phyloP scores from a whole-genome alignment of 1,139 yeast genomes.

The Pichia sp. region DNA sequence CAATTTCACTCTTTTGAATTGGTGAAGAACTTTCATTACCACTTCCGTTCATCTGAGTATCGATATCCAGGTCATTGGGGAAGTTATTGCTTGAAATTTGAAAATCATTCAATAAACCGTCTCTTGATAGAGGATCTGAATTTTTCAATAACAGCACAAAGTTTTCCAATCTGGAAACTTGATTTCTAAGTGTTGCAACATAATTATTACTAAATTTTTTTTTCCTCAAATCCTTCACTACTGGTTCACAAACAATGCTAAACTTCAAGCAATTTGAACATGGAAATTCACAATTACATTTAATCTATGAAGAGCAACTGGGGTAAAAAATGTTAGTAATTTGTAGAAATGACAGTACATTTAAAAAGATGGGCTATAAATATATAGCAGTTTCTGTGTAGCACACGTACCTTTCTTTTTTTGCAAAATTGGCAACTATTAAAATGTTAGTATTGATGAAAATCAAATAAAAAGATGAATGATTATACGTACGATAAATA shows the following conservation, averaged over 20 bases:
- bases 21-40: neutral
- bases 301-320: neutral
- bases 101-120: neutral
- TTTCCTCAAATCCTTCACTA: slow-evolving; percentile 4
- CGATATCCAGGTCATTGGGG: neutral
- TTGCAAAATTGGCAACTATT: slow-evolving; percentile 8
- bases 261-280: slow-evolving; percentile 10
- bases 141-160: slow-evolving; percentile 2
- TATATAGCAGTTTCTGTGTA: neutral
- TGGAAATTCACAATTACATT: slow-evolving; percentile 7
- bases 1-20: neutral
- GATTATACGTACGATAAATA: neutral
- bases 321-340: neutral
- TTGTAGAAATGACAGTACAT: neutral
- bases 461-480: neutral
- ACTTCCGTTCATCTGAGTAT: too few species aligned
- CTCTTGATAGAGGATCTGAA: neutral
- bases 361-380: too few species aligned
- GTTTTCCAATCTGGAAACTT: neutral
- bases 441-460: neutral
- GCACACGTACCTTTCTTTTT: slow-evolving; percentile 2
- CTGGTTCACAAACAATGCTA: slow-evolving; percentile 6
- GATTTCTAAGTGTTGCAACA: slow-evolving; percentile 1
- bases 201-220: slow-evolving; percentile 6
- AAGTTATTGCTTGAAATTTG: neutral